Base-by-base conservation (phyloP, 164 flowering plant species). In the Magnolia sinica region DNA sequence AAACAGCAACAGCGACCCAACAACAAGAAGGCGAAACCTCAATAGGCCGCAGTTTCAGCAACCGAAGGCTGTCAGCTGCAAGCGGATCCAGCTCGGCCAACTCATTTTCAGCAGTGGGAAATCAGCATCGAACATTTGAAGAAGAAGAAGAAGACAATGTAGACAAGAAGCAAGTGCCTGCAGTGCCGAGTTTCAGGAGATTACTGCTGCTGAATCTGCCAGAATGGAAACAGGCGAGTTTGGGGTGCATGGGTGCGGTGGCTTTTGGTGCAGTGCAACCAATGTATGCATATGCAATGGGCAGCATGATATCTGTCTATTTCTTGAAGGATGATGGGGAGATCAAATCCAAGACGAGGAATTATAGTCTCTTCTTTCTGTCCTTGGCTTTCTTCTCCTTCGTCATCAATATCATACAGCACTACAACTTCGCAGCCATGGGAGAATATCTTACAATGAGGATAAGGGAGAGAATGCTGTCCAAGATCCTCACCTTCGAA, bases 381-480 rank as follows among this genome's bases (percentile, higher is more conserved):
- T 11, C 31, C 10, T 52, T 63, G 19, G 83, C 68, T 1, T 10
- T 73, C 76, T 45, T 69, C 55, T 8, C 77, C 10, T 59, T 86
- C 70, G 45, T 84, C 37, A 22, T 76, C 55, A 78, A 77, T 65
- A 66, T 82, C 19, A 50, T 80, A 64, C 87, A 84, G 61, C 88
- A 86, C 70, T 84, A 81, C 76, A 63, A 68, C 67, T 84, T 84
- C 23, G 79, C 79, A 0, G 19, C 76, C 2, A 68, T 79, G 74
- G 87, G 87, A 68, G 87, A 84, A 73, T 75, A 73, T 18, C 61
- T 83, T 22, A 82, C 86, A 4, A 83, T 70, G 50, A 77, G 81
- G 65, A 76, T 86, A 24, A 69, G 87, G 45, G 78, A 78, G 80
- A 73, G 24, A 55, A 77, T 80, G 65, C 49, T 86, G 7, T 78